Percentiles rank a stretch among this genome's conserved stretches.
Conservation (phyloP, 768 basidiomycete species). For the Termitomyces titanicus region DNA sequence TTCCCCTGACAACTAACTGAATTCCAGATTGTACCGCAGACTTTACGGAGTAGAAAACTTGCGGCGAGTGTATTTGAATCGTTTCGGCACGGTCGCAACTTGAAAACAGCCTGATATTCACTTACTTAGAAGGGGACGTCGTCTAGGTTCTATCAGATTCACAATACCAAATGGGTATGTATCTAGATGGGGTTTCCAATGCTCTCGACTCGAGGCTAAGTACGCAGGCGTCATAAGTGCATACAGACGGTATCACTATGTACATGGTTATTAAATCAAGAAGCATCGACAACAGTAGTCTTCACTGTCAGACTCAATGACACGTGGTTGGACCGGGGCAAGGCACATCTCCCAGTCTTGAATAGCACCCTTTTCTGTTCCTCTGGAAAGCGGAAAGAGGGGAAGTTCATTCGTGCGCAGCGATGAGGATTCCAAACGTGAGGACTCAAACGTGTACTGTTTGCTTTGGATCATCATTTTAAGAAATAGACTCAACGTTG, state of each 20-base stretch:
- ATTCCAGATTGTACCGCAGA: not conserved
- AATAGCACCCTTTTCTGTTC: not conserved
- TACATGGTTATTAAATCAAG: not conserved
- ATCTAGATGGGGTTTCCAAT: not conserved
- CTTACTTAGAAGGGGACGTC: too few species aligned
- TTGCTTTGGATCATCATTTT: conserved; percentile 1
- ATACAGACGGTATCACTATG: not conserved
- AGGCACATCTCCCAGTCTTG: not conserved
- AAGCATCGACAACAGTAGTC: not conserved
- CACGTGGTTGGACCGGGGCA: not conserved
- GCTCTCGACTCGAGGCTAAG: not conserved
- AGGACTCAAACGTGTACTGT: not conserved
- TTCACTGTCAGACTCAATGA: not conserved
- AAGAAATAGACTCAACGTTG: conserved; percentile 9
- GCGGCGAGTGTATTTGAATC: not conserved
- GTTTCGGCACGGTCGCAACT: not conserved
- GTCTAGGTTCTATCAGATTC: not conserved
- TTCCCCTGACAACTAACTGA: conserved; percentile 10
- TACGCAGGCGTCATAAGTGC: not conserved
- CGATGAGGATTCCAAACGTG: not conserved
- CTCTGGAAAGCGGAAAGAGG: not conserved
- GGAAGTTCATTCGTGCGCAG: not conserved
- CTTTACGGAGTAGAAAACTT: not conserved
- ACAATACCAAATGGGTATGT: conserved; percentile 1
- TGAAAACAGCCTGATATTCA: too few species aligned